phyloP scores from a whole-genome alignment of 306 rosid species.

The Argentina anserina region DNA sequence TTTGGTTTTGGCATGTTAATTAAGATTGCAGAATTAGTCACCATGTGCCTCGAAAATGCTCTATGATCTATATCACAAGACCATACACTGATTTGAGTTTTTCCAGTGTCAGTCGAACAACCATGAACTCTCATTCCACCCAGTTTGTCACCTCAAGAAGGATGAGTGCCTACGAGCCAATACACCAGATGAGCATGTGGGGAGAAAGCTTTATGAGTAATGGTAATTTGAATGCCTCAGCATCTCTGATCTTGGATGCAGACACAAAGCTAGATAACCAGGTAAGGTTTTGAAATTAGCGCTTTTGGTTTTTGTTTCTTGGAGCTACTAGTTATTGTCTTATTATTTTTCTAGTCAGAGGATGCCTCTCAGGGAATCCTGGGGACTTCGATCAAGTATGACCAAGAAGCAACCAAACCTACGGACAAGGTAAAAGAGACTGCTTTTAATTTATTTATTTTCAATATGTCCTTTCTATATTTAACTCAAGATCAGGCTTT shows the following conservation, averaged over 20 bases:
- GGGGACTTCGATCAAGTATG: conserved; percentile 35
- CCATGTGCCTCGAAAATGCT: not conserved
- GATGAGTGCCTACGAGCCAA: conserved; percentile 74
- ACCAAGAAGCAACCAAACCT: conserved; percentile 44
- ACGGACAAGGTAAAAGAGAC: conserved; percentile 37
- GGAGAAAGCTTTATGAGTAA: conserved; percentile 59
- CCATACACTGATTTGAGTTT: conserved; percentile 27
- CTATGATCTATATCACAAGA: not conserved
- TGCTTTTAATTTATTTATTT: not conserved
- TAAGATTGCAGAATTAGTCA: not conserved
- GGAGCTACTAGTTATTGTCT: conserved; percentile 12
- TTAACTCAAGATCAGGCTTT: not conserved
- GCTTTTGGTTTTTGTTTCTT: conserved; percentile 19
- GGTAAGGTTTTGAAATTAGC: conserved; percentile 32
- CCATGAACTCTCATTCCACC: conserved; percentile 65
- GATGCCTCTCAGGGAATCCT: conserved; percentile 44
- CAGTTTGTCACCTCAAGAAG: conserved; percentile 63
- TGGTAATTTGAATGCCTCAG: conserved; percentile 42
- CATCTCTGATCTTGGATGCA: conserved; percentile 45
- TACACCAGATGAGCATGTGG: conserved; percentile 80
- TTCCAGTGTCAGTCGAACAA: conserved; percentile 34
- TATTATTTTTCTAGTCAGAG: conserved; percentile 37
- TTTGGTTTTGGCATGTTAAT: not conserved
- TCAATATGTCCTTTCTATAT: conserved; percentile 1
- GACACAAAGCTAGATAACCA: conserved; percentile 54